Conservation (phyloP, 768 basidiomycete genomes). For the Rhizopogon vinicolor region DNA sequence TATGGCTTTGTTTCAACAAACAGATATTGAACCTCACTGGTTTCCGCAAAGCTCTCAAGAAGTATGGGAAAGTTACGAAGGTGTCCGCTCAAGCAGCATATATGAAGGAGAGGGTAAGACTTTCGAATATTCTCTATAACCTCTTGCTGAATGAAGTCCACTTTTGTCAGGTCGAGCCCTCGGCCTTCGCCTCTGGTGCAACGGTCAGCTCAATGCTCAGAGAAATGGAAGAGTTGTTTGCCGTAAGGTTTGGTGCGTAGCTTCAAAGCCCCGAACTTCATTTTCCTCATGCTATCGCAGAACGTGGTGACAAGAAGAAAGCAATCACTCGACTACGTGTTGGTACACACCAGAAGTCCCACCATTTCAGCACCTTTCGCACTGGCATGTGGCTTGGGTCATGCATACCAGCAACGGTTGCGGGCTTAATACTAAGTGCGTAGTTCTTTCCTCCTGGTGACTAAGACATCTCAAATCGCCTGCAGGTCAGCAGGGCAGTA, state of each 20-base stretch:
- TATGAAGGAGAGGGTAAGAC: constrained; percentile 67
- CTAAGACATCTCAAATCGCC: background rate
- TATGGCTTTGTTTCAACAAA: background rate
- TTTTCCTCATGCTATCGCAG: constrained; percentile 18
- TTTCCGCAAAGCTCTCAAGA: constrained; percentile 82
- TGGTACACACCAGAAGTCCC: constrained; percentile 43
- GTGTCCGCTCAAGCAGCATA: constrained; percentile 73
- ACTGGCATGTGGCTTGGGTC: constrained; percentile 72
- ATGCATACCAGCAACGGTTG: constrained; percentile 61
- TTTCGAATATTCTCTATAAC: background rate
- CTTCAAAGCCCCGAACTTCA: background rate
- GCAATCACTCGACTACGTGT: constrained; percentile 67
- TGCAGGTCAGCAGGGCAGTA: constrained; percentile 52
- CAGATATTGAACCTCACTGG: constrained; percentile 87
- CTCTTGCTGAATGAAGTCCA: background rate
- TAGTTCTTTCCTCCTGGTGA: constrained; percentile 6
- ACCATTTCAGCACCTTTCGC: constrained; percentile 70
- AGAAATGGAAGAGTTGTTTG: constrained; percentile 75
- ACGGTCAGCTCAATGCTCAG: constrained; percentile 62
- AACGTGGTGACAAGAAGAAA: constrained; percentile 72
- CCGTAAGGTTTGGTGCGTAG: constrained; percentile 69
- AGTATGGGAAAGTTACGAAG: constrained; percentile 77
- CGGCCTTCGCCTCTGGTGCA: constrained; percentile 61
- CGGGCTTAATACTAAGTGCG: constrained; percentile 62
- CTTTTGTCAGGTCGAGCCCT: constrained; percentile 53